Conservation (phyloP, 177 flowering plant species). For the Vitis hybrid region DNA sequence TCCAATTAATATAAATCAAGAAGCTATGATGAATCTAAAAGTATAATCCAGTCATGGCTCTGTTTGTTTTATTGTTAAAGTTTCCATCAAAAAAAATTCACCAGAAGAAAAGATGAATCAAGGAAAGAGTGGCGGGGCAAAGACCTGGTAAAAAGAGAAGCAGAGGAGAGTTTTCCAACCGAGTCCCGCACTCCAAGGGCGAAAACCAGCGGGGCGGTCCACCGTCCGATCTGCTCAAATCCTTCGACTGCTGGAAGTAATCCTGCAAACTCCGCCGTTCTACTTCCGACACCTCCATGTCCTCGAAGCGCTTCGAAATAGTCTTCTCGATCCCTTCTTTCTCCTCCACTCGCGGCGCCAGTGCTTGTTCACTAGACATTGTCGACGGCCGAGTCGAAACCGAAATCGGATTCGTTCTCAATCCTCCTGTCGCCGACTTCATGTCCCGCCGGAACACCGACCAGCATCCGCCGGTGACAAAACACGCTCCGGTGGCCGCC, state of each 20-base stretch:
- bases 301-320: background rate
- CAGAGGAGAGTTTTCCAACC: slow-evolving; percentile 40
- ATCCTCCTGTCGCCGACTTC: background rate
- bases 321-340: background rate
- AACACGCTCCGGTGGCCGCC: slow-evolving; percentile 21
- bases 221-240: slow-evolving; percentile 42
- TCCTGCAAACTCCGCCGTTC: slow-evolving; percentile 32
- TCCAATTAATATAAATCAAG: no score
- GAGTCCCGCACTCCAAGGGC: slow-evolving; percentile 54
- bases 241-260: slow-evolving; percentile 36
- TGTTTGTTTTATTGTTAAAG: no score
- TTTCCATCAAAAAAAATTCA: no score
- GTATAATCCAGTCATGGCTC: no score
- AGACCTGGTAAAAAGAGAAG: slow-evolving; percentile 63
- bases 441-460: slow-evolving; percentile 8
- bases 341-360: background rate
- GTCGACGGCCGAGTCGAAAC: background rate
- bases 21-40: no score
- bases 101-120: background rate
- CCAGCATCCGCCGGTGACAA: slow-evolving; percentile 1
- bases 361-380: no score
- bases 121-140: background rate
- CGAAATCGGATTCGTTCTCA: background rate
- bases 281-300: slow-evolving; percentile 9
- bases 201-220: slow-evolving; percentile 87